Base-by-base conservation (phyloP, 805 yeast species). In the Tanozyma kutaoensis region DNA sequence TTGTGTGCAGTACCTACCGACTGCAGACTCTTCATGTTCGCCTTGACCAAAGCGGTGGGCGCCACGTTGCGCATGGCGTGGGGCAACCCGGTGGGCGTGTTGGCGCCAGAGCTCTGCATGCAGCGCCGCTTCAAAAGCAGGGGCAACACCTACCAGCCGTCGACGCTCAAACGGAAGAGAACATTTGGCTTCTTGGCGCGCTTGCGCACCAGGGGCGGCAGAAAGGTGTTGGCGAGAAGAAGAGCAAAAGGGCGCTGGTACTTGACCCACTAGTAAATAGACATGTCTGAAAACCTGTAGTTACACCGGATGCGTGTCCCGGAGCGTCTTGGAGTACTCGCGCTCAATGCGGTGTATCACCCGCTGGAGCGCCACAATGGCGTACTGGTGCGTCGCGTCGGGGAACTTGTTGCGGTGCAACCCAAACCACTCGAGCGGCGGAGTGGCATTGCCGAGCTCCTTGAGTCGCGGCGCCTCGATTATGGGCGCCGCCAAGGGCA, bases 361-460 rank as follows among this genome's bases (percentile, higher is more conserved):
- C 32, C 72, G 68, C 41, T 84, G 95, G 27, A 91, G 55, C 2
- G 76, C 69, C 10, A 78, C 67, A 26, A 86, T 78, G 0, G 75
- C 72, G 34, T 70, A 58, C 47, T 84, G 88, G 45, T 91, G 96
- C 0, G 95, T 77, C 32, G 80, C 64, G 22, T 79, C 74, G 0
- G 98, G 98, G 38, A 91, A 73, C 37, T 75, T 71, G 40, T 77
- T 69, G 37, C 97, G 65, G 47, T 91, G 91, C 17, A 91, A 62
- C 2, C 98, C 98, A 56, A 91, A 80, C 98, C 98, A 91, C 47
- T 91, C 98, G 31, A 91, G 55, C 2, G 98, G 98, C 1, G 98
- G 98, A 0, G 98, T 91, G 1, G 96, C 97, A 52, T 78, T 86
- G 15, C 98, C 97, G 41, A 91, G 62, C 43, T 91, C 97, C 42